A percentile compares a stretch with the other conserved stretches of the same genome.
Conservation (phyloP, 768 basidiomycete genomes). For the Pleurotus sapidus region DNA sequence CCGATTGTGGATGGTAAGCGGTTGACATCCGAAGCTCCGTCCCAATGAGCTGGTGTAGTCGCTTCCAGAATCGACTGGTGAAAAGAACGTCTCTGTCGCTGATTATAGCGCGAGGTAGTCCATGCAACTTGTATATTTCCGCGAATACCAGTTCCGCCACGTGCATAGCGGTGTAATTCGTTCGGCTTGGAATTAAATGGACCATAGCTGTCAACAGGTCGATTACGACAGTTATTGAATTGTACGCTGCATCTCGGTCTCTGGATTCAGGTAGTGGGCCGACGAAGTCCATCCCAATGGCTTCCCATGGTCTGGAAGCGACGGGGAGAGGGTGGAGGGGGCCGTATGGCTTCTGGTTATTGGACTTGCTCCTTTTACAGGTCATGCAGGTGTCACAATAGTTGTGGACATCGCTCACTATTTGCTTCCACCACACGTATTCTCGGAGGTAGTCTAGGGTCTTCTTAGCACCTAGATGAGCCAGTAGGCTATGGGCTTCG, state of each 20-base stretch:
- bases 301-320: conserved; percentile 20
- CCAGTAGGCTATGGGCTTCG: conserved; percentile 37
- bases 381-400: conserved; percentile 18
- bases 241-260: conserved; percentile 15
- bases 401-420: conserved; percentile 10
- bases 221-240: conserved; percentile 19
- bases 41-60: no score
- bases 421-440: conserved; percentile 23
- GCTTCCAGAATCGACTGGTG: conserved; percentile 25
- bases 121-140: conserved; percentile 23
- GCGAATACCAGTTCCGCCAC: conserved; percentile 19
- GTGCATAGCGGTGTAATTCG: conserved; percentile 13
- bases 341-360: conserved; percentile 16
- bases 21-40: no score
- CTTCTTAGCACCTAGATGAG: conserved; percentile 34
- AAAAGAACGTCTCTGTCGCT: conserved; percentile 26
- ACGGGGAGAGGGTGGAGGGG: conserved; percentile 15
- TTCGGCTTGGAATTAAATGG: conserved; percentile 14
- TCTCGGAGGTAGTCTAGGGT: conserved; percentile 24
- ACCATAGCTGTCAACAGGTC: conserved; percentile 15
- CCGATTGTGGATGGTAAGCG: no score
- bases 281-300: conserved; percentile 23
- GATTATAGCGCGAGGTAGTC: conserved; percentile 20
- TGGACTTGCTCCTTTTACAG: conserved; percentile 14
- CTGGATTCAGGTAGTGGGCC: conserved; percentile 19